These are phyloP conservation scores for Phytopythium cucurbitacearum DNA, from an alignment of 352 stramenopile species.

Conservation along the genomic window DNA sequence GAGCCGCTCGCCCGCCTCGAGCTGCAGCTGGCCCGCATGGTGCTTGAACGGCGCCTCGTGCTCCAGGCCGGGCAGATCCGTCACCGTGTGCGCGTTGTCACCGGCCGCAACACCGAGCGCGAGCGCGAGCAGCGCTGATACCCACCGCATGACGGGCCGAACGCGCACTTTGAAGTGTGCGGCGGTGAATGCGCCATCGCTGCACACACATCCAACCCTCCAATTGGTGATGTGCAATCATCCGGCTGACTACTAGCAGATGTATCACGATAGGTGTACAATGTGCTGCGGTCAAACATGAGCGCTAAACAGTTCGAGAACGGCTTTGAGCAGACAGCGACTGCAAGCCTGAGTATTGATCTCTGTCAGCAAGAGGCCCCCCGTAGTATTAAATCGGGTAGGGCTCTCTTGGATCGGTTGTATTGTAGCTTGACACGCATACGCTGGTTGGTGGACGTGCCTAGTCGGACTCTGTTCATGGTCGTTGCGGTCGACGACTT, in stretches of 20 bases:
- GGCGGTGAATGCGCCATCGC: background rate
- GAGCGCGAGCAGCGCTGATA: constrained; percentile 14
- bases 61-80: constrained; percentile 40
- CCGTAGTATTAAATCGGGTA: too few species aligned
- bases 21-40: constrained; percentile 52
- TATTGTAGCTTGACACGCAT: too few species aligned
- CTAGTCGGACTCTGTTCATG: background rate
- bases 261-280: too few species aligned
- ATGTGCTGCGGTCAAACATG: too few species aligned
- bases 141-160: background rate
- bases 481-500: background rate
- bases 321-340: too few species aligned
- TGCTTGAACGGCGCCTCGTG: constrained; percentile 49
- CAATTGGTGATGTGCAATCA: constrained; percentile 7
- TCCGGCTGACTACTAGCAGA: background rate
- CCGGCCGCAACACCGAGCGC: constrained; percentile 3
- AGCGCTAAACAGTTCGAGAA: too few species aligned
- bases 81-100: constrained; percentile 36
- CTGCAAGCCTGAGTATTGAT: too few species aligned
- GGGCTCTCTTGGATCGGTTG: too few species aligned
- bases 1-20: constrained; percentile 47
- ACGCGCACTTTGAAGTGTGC: too few species aligned
- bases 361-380: too few species aligned
- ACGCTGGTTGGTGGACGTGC: background rate
- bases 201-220: constrained; percentile 3